Base-by-base conservation (phyloP, 1,284 basidiomycete genomes). In the Malassezia cuniculi region DNA sequence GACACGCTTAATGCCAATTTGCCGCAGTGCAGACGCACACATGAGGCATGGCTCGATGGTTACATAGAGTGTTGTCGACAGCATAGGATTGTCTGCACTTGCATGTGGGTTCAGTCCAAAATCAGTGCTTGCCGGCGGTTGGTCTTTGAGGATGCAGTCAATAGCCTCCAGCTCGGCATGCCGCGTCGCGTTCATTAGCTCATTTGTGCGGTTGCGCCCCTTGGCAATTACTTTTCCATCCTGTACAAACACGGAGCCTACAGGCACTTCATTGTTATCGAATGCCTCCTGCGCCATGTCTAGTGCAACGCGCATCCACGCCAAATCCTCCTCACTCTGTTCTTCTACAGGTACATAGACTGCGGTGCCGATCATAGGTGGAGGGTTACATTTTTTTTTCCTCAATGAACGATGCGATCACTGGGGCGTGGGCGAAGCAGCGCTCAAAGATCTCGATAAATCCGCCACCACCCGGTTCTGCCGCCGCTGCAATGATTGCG, bases 21-120 rank as follows among this genome's bases (percentile, higher is more conserved):
- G 90, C 34, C 90, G 76, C 31, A 97, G 74, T 5, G 90, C 93
- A 19, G 83, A 85, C 4, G 87, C 85, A 55, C 93, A 99, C 93
- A 99, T 97, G 62, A 97, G 85, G 69, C 93, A 99, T 0, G 93
- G 93, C 70, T 99, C 93, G 37, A 99, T 89, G 0, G 93, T 97
- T 38, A 97, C 93, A 67, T 97, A 99, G 14, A 97, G 77, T 2
- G 79, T 85, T 16, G 85, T 89, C 10, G 76, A 73, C 1, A 75
- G 74, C 28, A 95, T 76, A 3, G 85, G 52, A 36, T 64, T 63
- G 36, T 64, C 59, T 5, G 41, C 50, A 5, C 35, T 36, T 5
- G 40, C 47, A 32, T 59, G 60, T 20, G 59, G 63, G 26, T 38
- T 39, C 6, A 45, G n/a, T 1, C 56, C 56, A 39, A 65, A 61